Evolutionary conservation across 495 filamentous ascomycete species (phyloP), one percentile per base, ranked within the genome.

Genomic region (Penicillium crystallinum): DNA sequence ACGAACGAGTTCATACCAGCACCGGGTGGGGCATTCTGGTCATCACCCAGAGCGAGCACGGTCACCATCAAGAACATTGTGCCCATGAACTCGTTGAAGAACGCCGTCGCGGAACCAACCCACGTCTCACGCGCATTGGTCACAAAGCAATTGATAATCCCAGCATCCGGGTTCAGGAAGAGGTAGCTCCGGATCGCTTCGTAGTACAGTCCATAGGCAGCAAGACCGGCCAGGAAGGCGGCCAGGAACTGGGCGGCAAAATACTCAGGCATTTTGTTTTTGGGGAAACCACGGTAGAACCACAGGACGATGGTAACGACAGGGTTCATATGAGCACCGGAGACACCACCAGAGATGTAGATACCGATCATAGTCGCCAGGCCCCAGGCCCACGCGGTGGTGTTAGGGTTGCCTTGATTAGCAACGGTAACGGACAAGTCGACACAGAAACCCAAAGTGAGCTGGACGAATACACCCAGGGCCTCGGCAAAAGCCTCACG

Each of bases 331-430:
- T 81, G 77, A 2, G 76, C 77, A 47, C 77, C 77, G 1, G 77
- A 81, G n/a, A 80, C 67, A 53, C 76, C 77, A 66, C 77, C 77
- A 22, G 67, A 75, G 19, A 84, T 72, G 49, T 81, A 81, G 39
- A 82, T 81, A 9, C 69, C 80, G 37, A 81, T 72, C 79, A 82
- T 82, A 25, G 74, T 75, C 10, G 74, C 77, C 6, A 81, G 64
- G 1, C 79, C 79, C 79, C 79, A 83, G 8, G 74, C 71, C 76
- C 75, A 80, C 17, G 66, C 71, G 4, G 73, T 75, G 3, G 74
- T 75, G 49, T 73, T 72, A 14, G 79, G 79, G 34, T 74, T 70
- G 3, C 70, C 72, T 1, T 55, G 55, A 2, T 66, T 53, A 17
- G 72, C 74, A 6, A 76, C 53, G 6, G 73, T 77, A 15, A 80